These are phyloP conservation scores for Penicillium sp. DNA, from an alignment of 2,329 filamentous ascomycete species.

Conservation along the genomic window DNA sequence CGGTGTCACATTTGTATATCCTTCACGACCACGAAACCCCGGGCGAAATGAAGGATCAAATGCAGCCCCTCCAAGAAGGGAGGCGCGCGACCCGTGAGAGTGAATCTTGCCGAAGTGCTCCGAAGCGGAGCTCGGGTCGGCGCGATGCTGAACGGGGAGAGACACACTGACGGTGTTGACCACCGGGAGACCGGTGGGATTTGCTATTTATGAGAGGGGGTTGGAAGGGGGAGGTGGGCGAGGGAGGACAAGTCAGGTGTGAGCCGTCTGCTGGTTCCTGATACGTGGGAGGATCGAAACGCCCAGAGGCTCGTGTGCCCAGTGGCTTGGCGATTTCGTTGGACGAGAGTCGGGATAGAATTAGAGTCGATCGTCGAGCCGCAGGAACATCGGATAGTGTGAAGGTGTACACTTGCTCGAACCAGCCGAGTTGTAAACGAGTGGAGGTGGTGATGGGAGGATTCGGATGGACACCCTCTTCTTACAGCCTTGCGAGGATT, in stretches of 20 bases:
- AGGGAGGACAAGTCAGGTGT: constrained; percentile 17
- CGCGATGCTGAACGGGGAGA: constrained; percentile 33
- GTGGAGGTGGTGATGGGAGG: background rate
- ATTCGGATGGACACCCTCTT: background rate
- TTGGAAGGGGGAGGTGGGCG: constrained; percentile 10
- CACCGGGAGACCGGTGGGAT: constrained; percentile 37
- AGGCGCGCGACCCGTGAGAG: constrained; percentile 62
- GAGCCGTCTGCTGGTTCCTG: constrained; percentile 17
- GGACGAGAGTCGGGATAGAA: constrained; percentile 1
- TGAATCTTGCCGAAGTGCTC: constrained; percentile 59
- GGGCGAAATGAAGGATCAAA: constrained; percentile 58
- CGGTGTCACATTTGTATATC: constrained; percentile 50
- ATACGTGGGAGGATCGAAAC: constrained; percentile 23
- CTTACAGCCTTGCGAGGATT: background rate
- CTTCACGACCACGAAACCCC: constrained; percentile 60
- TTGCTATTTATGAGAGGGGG: constrained; percentile 20
- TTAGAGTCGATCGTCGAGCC: constrained; percentile 11
- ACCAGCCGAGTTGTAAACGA: constrained; percentile 16
- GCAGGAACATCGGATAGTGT: constrained; percentile 16
- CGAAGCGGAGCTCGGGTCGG: constrained; percentile 46
- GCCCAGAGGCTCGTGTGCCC: constrained; percentile 24
- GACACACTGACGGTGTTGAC: constrained; percentile 43
- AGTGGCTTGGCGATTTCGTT: constrained; percentile 23
- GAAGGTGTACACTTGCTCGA: constrained; percentile 16
- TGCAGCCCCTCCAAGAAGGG: constrained; percentile 65